Evolutionary conservation across 768 basidiomycete genomes (phyloP), one percentile per base, ranked within the genome.

Genomic region (Russula lepida): DNA sequence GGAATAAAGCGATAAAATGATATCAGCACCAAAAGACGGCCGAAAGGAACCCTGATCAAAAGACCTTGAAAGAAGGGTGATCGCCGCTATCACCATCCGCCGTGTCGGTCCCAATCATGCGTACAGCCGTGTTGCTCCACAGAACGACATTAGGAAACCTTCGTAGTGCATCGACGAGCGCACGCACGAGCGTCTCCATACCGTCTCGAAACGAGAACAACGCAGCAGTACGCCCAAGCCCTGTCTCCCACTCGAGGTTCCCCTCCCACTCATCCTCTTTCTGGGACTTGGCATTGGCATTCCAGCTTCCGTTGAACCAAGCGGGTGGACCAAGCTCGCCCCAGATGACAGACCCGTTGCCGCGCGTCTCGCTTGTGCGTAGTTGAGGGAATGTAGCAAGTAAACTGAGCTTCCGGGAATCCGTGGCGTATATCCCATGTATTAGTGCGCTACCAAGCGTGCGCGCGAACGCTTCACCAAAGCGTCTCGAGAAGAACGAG

Each of bases 381-480:
- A 97, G 65, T 2, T 76, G 74, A 0, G 90, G 87, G 68, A 97
- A 92, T 1, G 91, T 82, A 2, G 92, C 79, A 3, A 86, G 81
- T 3, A 92, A 76, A 60, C 89, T 91, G 19, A 98, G 73, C 43
- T 75, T 68, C 2, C 88, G 75, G 2, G 93, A 82, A 68, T 95
- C 92, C 0, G 92, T 83, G 1, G 92, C 93, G 70, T 98, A 98
- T 58, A 98, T 89, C 0, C 95, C 95, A 68, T 97, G 95, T 1
- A 93, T 83, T 60, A 97, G 75, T 0, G 95, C 87, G 35, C 79
- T 91, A 69, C 44, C 88, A 57, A 98, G 79, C 3, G 81, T 79
- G 17, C 84, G 80, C 1, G 95, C 92, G 66, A 95, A 81, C 2
- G 77, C 72, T 6, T 77, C 70, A 0, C 92, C 90, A 59, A 97